Conservation (phyloP, 345 rosid species). For the Eucalyptus sideroxylon region DNA sequence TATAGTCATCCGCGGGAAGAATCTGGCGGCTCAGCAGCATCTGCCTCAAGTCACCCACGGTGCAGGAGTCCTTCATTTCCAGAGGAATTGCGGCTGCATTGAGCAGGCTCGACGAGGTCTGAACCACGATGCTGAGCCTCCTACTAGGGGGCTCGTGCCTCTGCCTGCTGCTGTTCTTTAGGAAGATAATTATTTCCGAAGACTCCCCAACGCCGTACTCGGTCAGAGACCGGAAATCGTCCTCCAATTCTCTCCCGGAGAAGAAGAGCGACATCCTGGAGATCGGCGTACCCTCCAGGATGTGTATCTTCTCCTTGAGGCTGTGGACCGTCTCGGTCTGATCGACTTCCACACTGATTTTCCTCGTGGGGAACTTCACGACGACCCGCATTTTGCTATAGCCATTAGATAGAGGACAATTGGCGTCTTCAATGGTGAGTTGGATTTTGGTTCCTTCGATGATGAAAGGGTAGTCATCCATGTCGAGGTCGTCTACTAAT, state of each 20-base stretch:
- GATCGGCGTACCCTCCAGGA: slow-evolving; percentile 45
- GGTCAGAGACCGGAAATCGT: slow-evolving; percentile 48
- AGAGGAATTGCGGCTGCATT: slow-evolving; percentile 57
- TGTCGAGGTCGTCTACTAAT: slow-evolving; percentile 73
- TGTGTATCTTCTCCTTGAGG: slow-evolving; percentile 77
- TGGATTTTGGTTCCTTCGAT: slow-evolving; percentile 55
- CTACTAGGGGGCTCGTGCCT: slow-evolving; percentile 30
- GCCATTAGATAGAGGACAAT: neutral
- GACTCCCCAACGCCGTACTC: slow-evolving; percentile 59
- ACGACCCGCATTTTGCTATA: slow-evolving; percentile 20
- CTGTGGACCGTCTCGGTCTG: slow-evolving; percentile 67
- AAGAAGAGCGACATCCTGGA: slow-evolving; percentile 54
- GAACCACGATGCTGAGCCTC: slow-evolving; percentile 36
- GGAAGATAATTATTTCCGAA: slow-evolving; percentile 54
- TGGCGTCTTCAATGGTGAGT: slow-evolving; percentile 30
- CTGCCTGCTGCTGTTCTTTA: slow-evolving; percentile 19
- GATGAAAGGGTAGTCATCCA: slow-evolving; percentile 84
- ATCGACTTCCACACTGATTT: slow-evolving; percentile 43
- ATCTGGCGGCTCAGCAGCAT: slow-evolving; percentile 28
- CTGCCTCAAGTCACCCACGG: slow-evolving; percentile 45
- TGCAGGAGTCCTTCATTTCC: slow-evolving; percentile 49
- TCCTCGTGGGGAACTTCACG: slow-evolving; percentile 47
- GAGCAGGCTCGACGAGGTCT: slow-evolving; percentile 64
- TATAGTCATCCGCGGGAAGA: slow-evolving; percentile 59
- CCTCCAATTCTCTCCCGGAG: slow-evolving; percentile 53